Evolutionary conservation across 2,329 filamentous ascomycete species (phyloP), one percentile per base, ranked within the genome.

Genomic region (Rhexocercosporidium sp.): DNA sequence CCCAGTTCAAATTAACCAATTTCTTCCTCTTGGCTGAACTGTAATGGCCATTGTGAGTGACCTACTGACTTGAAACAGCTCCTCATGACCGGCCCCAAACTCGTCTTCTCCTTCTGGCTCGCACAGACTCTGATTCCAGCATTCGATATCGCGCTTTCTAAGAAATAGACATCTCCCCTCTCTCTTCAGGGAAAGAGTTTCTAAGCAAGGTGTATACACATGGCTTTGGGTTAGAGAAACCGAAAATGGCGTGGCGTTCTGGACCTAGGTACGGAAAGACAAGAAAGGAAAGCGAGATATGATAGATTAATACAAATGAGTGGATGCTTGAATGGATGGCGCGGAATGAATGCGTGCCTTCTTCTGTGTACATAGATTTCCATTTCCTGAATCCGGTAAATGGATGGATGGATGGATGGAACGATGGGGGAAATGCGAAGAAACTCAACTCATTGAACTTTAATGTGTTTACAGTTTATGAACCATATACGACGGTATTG

Each of bases 41-140:
- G n/a, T n/a, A n/a, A n/a, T n/a, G n/a, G n/a, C n/a, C n/a, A n/a
- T n/a, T n/a, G n/a, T n/a, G n/a, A n/a, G n/a, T n/a, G n/a, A 27
- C 7, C 20, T 53, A 62, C 66, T 73, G 63, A 74, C 51, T n/a
- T 22, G 49, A 65, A 51, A 67, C 68, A 90, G 91, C 89, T 99
- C 72, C 87, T 99, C 77, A 99, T 99, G 96, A 99, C 96, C 18
- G 96, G 96, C 27, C 96, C 96, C 71, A 99, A 99, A 88, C 87
- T 99, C 69, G 96, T 98, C 70, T 99, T 99, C 85, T 97, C 94
- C 69, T 99, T 99, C 90, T 99, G 96, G 96, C 89, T 99, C 78
- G 96, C 96, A 66, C 96, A 99, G 85, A 98, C 96, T 34, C 85
- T 99, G 76, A 99, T 99, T 78, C 96, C 96, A 61, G 91, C 94